These are phyloP conservation scores for Cladorrhinum sp. DNA, from an alignment of 2,329 filamentous ascomycete genomes.

Conservation along the genomic window DNA sequence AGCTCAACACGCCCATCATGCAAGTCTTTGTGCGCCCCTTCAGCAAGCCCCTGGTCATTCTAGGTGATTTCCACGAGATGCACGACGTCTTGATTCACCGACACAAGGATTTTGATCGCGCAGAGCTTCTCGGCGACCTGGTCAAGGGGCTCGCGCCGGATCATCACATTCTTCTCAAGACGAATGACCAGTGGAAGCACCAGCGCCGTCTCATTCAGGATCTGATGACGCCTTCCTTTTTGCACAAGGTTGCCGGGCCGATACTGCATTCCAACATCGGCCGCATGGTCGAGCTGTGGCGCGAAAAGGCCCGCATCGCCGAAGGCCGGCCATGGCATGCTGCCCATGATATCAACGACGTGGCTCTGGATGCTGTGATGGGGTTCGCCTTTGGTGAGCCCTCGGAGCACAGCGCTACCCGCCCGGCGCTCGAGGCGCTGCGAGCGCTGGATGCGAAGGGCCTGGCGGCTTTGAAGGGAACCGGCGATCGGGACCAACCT, in stretches of 20 bases:
- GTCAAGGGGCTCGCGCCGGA: constrained; percentile 34
- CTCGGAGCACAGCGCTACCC: constrained; percentile 26
- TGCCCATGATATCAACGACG: constrained; percentile 32
- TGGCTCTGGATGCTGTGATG: constrained; percentile 34
- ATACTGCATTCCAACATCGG: constrained; percentile 32
- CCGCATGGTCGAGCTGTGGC: constrained; percentile 36
- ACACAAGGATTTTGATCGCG: constrained; percentile 44
- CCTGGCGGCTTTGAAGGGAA: too few species aligned
- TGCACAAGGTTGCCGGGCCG: constrained; percentile 34
- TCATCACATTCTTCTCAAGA: constrained; percentile 34
- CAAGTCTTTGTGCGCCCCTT: constrained; percentile 48
- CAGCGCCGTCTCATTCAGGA: constrained; percentile 37
- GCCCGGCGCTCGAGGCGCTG: constrained; percentile 8
- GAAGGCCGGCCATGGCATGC: constrained; percentile 32
- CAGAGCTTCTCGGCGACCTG: constrained; percentile 32
- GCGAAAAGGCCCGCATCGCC: constrained; percentile 32
- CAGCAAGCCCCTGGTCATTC: constrained; percentile 40
- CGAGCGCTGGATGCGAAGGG: not conserved
- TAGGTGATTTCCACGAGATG: constrained; percentile 41
- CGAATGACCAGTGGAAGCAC: constrained; percentile 32
- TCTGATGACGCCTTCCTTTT: constrained; percentile 37
- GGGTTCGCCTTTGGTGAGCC: constrained; percentile 32
- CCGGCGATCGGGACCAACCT: too few species aligned
- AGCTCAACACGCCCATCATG: constrained; percentile 40
- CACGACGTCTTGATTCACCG: constrained; percentile 45